A percentile compares a stretch with the other conserved stretches of the same genome.
Evolutionary conservation across 1,139 yeast species (phyloP).

Genomic region (Candida labiduridarum): DNA sequence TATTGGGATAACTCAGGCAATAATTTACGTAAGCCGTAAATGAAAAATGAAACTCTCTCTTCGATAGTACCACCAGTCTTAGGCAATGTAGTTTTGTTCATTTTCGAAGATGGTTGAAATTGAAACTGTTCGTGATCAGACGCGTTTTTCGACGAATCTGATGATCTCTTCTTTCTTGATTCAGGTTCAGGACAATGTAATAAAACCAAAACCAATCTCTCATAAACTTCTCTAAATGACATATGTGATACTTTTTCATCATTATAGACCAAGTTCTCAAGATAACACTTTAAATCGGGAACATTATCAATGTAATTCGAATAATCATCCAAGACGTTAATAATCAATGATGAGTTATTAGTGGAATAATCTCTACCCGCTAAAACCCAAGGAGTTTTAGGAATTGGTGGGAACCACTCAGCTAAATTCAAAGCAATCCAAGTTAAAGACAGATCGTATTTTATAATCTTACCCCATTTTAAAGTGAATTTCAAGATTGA

Average conservation of each 20-base stretch:
- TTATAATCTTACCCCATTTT: constrained; percentile 79
- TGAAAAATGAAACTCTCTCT: constrained; percentile 72
- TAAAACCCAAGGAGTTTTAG: constrained; percentile 45
- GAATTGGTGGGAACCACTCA: constrained; percentile 81
- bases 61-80: constrained; percentile 68
- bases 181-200: constrained; percentile 56
- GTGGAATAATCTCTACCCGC: constrained; percentile 40
- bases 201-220: constrained; percentile 72
- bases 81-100: constrained; percentile 45
- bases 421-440: constrained; percentile 90
- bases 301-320: constrained; percentile 45
- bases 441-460: constrained; percentile 78
- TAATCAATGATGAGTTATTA: constrained; percentile 32
- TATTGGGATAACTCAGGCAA: constrained; percentile 79
- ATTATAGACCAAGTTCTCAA: constrained; percentile 31
- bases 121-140: background rate
- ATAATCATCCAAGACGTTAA: constrained; percentile 48
- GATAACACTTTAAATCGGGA: constrained; percentile 29
- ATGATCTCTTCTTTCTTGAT: constrained; percentile 9
- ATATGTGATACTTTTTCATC: constrained; percentile 30
- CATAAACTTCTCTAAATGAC: constrained; percentile 71
- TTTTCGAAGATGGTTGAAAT: constrained; percentile 16
- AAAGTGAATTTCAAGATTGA: constrained; percentile 64
- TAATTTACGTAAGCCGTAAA: constrained; percentile 61
- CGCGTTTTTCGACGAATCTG: constrained; percentile 8